phyloP scores from a whole-genome alignment of 2,329 filamentous ascomycete species.

The Cordyceps javanica region DNA sequence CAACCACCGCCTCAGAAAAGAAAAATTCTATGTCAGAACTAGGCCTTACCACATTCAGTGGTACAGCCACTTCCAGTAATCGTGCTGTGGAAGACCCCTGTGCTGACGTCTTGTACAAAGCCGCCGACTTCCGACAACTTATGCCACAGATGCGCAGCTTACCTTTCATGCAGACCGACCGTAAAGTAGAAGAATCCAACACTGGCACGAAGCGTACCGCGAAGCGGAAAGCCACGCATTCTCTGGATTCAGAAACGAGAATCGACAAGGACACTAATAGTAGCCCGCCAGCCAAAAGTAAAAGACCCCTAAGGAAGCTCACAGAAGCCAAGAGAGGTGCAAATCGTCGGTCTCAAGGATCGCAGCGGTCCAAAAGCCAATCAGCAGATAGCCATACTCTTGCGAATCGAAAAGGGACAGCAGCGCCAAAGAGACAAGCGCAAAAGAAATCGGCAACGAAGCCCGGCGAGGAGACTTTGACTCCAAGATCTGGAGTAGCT shows the following conservation, averaged over 20 bases:
- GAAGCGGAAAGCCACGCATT: neutral
- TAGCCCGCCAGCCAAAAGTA: neutral
- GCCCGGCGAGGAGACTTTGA: neutral
- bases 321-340: too few species aligned
- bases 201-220: neutral
- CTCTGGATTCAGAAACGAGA: neutral
- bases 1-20: neutral
- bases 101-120: neutral
- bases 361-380: neutral
- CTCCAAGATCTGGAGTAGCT: too few species aligned
- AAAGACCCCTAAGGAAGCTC: neutral
- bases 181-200: neutral
- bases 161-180: neutral
- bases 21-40: neutral
- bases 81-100: neutral
- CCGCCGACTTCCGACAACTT: constrained; percentile 20
- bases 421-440: neutral
- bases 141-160: constrained; percentile 6
- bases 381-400: neutral
- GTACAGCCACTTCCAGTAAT: neutral
- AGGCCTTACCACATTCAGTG: too few species aligned
- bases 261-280: neutral
- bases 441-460: neutral
- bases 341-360: neutral
- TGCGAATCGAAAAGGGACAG: neutral